These are phyloP conservation scores for Eucalyptus tenuipes DNA, from an alignment of 345 rosid species.

Conservation along the genomic window DNA sequence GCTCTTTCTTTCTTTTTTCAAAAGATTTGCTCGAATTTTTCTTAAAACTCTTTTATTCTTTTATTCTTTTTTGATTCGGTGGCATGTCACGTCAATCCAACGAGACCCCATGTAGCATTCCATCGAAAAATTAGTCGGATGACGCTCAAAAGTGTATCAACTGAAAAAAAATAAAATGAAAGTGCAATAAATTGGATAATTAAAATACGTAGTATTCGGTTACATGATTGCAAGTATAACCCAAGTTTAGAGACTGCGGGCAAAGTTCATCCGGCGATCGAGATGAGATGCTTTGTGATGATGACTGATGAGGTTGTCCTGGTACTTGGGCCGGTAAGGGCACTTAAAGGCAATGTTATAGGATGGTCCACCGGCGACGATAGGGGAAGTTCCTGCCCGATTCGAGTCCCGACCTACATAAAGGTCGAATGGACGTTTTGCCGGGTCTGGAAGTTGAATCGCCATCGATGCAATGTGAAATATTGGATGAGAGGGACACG, in stretches of 20 bases:
- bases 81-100: fast-evolving
- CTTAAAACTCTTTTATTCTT: neutral
- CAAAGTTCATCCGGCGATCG: neutral
- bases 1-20: no score
- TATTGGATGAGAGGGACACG: no score
- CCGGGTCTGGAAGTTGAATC: neutral
- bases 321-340: neutral
- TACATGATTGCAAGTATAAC: fast-evolving
- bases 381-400: neutral
- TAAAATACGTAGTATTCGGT: neutral
- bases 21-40: neutral
- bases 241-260: neutral
- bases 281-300: neutral
- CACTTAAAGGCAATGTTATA: neutral
- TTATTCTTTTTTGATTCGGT: neutral
- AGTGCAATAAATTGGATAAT: neutral
- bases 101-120: neutral
- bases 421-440: neutral
- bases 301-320: neutral
- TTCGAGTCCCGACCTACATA: neutral
- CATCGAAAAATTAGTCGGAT: neutral
- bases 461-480: neutral
- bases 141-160: neutral
- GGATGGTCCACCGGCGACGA: neutral
- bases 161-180: neutral